A percentile compares a stretch with the other conserved stretches of the same genome.
These are phyloP conservation scores for Podospora pseudoanserina DNA, from an alignment of 495 filamentous ascomycete species.

Conservation along the genomic window DNA sequence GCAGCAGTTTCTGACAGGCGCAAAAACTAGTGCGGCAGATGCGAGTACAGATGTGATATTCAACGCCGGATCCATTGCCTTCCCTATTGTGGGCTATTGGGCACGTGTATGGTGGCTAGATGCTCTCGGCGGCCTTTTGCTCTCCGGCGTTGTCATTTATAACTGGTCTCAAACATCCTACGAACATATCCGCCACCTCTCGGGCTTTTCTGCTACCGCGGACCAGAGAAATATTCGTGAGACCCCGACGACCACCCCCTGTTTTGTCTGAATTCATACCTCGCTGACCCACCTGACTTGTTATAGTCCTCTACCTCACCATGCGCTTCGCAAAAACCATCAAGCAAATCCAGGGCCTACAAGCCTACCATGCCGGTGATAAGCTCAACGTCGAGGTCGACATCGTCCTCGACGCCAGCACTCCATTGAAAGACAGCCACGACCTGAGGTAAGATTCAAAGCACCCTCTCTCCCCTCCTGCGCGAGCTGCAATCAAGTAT, in stretches of 20 bases:
- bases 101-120: slow-evolving; percentile 82
- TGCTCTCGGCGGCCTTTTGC: slow-evolving; percentile 73
- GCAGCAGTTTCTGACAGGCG: neutral
- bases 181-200: slow-evolving; percentile 78
- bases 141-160: slow-evolving; percentile 77
- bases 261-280: neutral
- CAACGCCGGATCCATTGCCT: slow-evolving; percentile 85
- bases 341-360: slow-evolving; percentile 78
- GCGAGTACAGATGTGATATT: slow-evolving; percentile 65
- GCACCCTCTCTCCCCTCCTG: neutral
- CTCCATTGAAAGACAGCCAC: slow-evolving; percentile 77
- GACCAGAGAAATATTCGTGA: slow-evolving; percentile 72
- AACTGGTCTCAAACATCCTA: slow-evolving; percentile 76
- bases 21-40: slow-evolving; percentile 27
- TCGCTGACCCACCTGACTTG: slow-evolving; percentile 9
- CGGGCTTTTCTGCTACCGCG: slow-evolving; percentile 73
- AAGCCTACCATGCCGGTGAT: slow-evolving; percentile 87
- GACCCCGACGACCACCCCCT: slow-evolving; percentile 6
- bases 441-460: slow-evolving; percentile 57
- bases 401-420: slow-evolving; percentile 76
- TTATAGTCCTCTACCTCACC: slow-evolving; percentile 72
- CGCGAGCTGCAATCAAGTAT: neutral
- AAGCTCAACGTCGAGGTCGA: slow-evolving; percentile 76
- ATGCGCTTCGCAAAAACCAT: slow-evolving; percentile 93
- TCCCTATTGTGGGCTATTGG: slow-evolving; percentile 78